Base-by-base conservation (phyloP, 2,329 filamentous ascomycete genomes). In the Diaporthe humulicola region DNA sequence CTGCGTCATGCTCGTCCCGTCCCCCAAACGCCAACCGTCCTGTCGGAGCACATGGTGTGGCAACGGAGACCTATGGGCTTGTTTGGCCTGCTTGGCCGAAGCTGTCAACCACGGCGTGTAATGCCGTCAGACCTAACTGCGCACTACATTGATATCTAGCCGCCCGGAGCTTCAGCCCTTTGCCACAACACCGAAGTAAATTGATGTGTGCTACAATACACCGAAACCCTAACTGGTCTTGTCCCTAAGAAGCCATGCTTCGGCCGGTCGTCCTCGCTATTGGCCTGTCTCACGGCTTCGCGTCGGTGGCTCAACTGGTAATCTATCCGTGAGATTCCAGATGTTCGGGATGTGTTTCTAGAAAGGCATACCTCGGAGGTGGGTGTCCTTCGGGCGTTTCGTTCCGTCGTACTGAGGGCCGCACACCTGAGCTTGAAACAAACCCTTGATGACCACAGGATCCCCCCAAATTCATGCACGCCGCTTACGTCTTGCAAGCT, bases 351-450 rank as follows among this genome's bases (percentile, higher is more conserved):
- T 42, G 28, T 52, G 60, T 71, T 71, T 69, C 56, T 66, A n/a
- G 33, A 30, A 50, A 67, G 40, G 58, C 73, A 54, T 50, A 69
- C 28, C 33, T 56, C 69, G 73, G 73, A 30, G 58, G 22, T n/a
- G 17, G 30, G 60, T 38, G 60, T 45, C 12, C 42, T 73, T 67
- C 42, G 60, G 73, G 73, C 60, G 60, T 69, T 64, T 75, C 70
- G 45, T 56, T 28, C 60, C 42, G 42, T 56, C 40, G 48, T 60
- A 61, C 71, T 64, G 50, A 73, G 38, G 48, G 10, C 52, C 52
- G 42, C 70, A 73, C 54, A 52, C 22, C 42, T 70, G 52, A 52
- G 42, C 70, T 75, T 73, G 73, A 75, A 75, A 75, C 73, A 75
- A 64, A 69, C 70, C 73, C 73, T 69, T 58, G 73, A 25, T 56